These are phyloP conservation scores for Boletus hoseneyae DNA, from an alignment of 1,284 basidiomycete species.

Conservation along the genomic window DNA sequence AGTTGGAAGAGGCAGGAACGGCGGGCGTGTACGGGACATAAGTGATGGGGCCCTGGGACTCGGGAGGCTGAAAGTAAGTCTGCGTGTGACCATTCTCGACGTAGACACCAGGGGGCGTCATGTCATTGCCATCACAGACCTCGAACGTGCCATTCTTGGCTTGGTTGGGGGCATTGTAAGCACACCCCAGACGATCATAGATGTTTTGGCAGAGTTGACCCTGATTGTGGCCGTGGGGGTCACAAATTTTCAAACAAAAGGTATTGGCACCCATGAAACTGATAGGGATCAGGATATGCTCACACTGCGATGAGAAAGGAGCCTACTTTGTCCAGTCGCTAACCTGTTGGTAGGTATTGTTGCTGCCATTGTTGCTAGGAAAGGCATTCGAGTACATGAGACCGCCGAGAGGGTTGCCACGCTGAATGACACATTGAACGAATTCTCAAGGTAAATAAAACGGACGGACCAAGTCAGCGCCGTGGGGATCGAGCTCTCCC, in stretches of 20 bases:
- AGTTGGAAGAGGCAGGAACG: slow-evolving; percentile 62
- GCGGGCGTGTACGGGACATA: slow-evolving; percentile 60
- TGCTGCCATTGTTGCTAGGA: slow-evolving; percentile 35
- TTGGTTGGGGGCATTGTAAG: slow-evolving; percentile 65
- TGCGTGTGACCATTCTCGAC: slow-evolving; percentile 37
- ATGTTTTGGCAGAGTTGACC: slow-evolving; percentile 57
- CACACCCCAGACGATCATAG: slow-evolving; percentile 66
- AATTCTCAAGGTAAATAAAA: slow-evolving; percentile 19
- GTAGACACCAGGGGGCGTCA: slow-evolving; percentile 31
- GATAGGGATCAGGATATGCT: slow-evolving; percentile 1
- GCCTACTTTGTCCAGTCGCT: slow-evolving; percentile 56
- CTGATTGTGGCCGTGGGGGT: slow-evolving; percentile 51
- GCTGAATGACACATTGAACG: slow-evolving; percentile 44
- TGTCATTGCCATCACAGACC: slow-evolving; percentile 58
- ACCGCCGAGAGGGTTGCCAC: slow-evolving; percentile 63
- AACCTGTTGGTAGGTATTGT: slow-evolving; percentile 44
- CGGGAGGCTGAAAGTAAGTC: slow-evolving; percentile 60
- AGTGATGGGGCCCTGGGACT: slow-evolving; percentile 53
- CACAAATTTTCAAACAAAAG: slow-evolving; percentile 60
- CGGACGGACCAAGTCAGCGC: slow-evolving; percentile 39
- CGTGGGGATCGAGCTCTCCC: slow-evolving; percentile 58
- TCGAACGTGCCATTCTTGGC: slow-evolving; percentile 56
- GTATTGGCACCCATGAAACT: slow-evolving; percentile 59
- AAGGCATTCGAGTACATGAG: slow-evolving; percentile 62
- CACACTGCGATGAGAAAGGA: neutral